Evolutionary conservation across 805 yeast genomes (phyloP).

Genomic region (Metschnikowia cerradonensis): DNA sequence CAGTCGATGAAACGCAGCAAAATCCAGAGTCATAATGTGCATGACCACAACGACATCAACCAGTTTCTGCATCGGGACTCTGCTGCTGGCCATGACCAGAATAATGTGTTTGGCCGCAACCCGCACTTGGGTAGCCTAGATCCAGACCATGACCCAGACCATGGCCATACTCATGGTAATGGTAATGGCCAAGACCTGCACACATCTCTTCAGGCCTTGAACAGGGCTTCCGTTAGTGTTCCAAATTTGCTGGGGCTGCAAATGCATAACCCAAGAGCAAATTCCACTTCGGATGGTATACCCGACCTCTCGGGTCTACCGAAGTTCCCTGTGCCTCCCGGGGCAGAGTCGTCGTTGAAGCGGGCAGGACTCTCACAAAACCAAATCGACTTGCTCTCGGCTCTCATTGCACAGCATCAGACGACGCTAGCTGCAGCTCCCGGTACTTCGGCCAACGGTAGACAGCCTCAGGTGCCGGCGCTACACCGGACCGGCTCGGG

Average conservation of each 20-base stretch:
- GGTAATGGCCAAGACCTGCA: too few relatives aligned
- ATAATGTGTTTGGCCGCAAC: neutral
- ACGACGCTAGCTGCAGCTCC: slow-evolving; percentile 12
- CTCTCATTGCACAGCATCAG: slow-evolving; percentile 69
- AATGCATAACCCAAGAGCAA: neutral
- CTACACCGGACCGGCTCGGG: too few relatives aligned
- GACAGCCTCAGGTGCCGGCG: slow-evolving; percentile 1
- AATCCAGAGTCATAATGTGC: slow-evolving; percentile 4
- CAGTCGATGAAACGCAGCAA: slow-evolving; percentile 11
- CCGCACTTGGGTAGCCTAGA: neutral
- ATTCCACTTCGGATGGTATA: neutral
- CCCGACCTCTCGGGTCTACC: slow-evolving; percentile 42
- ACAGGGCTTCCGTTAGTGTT: neutral
- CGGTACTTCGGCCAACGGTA: neutral
- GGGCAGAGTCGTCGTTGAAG: slow-evolving; percentile 59
- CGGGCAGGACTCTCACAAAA: slow-evolving; percentile 64
- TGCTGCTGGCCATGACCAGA: neutral
- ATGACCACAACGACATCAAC: neutral
- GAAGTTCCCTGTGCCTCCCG: slow-evolving; percentile 65
- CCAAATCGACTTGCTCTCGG: slow-evolving; percentile 71
- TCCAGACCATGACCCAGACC: neutral
- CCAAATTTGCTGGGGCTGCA: neutral
- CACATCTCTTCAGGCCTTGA: neutral
- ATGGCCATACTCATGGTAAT: neutral
- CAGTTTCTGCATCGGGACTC: neutral